Conservation (phyloP, 2,329 filamentous ascomycete species). For the Coniochaeta pulveracea region DNA sequence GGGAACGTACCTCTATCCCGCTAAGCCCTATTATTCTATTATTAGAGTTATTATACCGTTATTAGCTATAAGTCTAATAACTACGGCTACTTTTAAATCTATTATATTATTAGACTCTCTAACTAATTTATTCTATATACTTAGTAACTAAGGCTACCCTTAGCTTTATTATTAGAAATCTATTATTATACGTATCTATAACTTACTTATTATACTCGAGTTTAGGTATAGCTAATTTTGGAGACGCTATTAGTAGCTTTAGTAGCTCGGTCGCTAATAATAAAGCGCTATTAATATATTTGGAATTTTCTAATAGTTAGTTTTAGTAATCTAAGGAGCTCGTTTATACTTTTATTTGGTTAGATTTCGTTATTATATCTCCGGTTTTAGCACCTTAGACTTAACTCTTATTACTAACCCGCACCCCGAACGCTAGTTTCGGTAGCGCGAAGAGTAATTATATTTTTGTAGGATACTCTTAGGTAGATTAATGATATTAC, state of each 20-base stretch:
- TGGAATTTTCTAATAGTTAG: neutral
- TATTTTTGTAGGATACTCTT: too few relatives aligned
- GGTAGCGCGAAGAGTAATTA: too few relatives aligned
- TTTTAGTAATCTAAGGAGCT: neutral
- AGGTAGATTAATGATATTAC: too few relatives aligned
- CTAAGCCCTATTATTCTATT: neutral
- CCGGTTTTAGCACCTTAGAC: neutral
- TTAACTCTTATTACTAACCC: neutral
- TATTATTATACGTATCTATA: neutral
- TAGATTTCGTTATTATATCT: neutral
- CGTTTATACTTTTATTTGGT: neutral
- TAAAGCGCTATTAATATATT: neutral
- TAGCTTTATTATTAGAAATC: neutral
- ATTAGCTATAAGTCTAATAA: neutral
- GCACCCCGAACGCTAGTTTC: too few relatives aligned
- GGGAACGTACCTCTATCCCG: neutral
- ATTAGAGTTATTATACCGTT: neutral
- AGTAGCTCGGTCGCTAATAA: neutral
- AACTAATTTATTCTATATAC: neutral
- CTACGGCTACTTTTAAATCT: neutral
- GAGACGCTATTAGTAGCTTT: neutral
- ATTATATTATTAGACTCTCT: neutral
- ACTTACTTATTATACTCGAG: neutral
- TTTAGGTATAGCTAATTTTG: neutral
- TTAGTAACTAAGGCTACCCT: neutral